Evolutionary conservation across 1,139 yeast genomes (phyloP), one percentile per base, ranked within the genome.

Genomic region (Taphrina wiesneri): DNA sequence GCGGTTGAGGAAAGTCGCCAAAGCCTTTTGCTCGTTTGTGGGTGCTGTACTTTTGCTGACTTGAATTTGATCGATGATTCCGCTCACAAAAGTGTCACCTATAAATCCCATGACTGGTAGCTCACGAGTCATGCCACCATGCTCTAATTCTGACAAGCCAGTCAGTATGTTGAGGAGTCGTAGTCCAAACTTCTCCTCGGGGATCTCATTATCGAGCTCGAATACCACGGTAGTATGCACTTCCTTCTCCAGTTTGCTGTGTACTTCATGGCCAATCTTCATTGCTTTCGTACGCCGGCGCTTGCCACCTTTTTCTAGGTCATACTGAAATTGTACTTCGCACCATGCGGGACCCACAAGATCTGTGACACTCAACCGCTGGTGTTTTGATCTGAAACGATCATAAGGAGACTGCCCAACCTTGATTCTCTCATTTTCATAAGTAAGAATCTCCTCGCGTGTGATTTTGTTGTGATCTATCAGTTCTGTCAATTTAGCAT

Each of bases 61-160:
- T 28, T 41, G 41, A 21, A 70, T 36, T 45, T 70, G 71, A 23
- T 70, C 71, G 21, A 70, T 67, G 26, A 70, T 67, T 7, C 71
- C 71, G 5, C 65, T 46, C n/a, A 70, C 52, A 32, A 61, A 65
- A 19, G 60, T 43, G 41, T 46, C 69, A 25, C 65, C 67, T 2
- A 68, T 21, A 25, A 62, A 66, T 4, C 71, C 71, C 54, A 66
- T 67, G 30, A 69, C 70, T 2, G 66, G 64, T 11, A 69, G 36
- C 51, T 70, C 71, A 9, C 71, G 30, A 9, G 66, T 52, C n/a
- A 36, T 23, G 11, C 67, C 68, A 25, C 36, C 56, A 3, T 36
- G 56, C 19, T 67, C 52, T 4, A 70, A 62, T 26, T 49, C 47
- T 23, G 57, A 63, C 39, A 70, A 47, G 15, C 65, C 63, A 4